Evolutionary conservation across 2,329 filamentous ascomycete species (phyloP), one percentile per base, ranked within the genome.

Genomic region (Monilinia polystroma): DNA sequence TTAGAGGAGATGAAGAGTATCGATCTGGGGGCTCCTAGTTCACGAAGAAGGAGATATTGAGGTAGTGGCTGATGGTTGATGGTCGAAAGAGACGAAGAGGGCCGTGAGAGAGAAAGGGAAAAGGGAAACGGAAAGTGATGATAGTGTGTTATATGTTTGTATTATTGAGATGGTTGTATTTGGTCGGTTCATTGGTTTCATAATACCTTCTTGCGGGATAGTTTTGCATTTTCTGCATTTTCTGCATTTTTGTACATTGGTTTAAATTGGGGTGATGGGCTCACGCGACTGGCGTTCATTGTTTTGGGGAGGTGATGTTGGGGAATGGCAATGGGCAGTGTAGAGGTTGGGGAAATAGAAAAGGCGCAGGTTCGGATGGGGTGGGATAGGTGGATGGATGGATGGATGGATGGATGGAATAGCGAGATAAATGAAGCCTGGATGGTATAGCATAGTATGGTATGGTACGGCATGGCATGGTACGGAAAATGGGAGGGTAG

Each of bases 1-100:
- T 84, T 90, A 77, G 82, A 91, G 70, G 90, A 93, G 78, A 84
- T 93, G 82, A 87, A 83, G 72, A 81, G 81, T 58, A 89, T 90
- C 69, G 86, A 90, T 72, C 84, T 90, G 70, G 87, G 87, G n/a
- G 80, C 80, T 32, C 87, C 86, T 4, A 79, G 86, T 51, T 72
- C 74, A 5, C 71, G 75, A 57, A 71, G 76, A 53, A 68, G 74
- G 29, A 59, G 57, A 8, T 32, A 63, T 29, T 66, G 53, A 66
- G 32, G 29, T n/a, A 14, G 2, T 5, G 26, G 4, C 6, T 16
- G 29, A 4, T 12, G 20, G 12, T 8, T 16, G 43, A 6, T 3
- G 10, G 20, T 29, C 4, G 3, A n/a, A 16, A 20, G 1, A n/a
- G 29, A 7, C 16, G 20, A 47, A 16, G 45, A 14, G 14, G 12